phyloP scores from a whole-genome alignment of 495 filamentous ascomycete species.

The Penicillium soppii region DNA sequence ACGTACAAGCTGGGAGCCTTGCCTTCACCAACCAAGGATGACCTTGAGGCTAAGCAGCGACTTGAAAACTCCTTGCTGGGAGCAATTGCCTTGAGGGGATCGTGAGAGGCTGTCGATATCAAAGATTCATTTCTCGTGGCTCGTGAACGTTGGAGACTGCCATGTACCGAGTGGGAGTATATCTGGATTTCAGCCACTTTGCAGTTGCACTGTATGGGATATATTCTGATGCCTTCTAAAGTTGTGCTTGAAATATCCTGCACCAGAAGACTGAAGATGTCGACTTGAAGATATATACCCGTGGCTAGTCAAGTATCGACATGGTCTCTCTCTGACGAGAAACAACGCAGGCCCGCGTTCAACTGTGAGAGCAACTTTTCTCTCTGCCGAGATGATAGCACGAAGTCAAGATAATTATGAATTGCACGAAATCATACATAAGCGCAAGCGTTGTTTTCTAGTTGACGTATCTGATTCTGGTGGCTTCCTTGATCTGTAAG shows the following conservation, averaged over 20 bases:
- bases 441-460: neutral
- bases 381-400: neutral
- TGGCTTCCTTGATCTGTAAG: neutral
- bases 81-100: conserved; percentile 70
- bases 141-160: too few species aligned
- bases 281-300: neutral
- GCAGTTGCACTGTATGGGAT: too few species aligned
- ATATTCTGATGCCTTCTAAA: neutral
- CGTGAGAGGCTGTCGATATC: conserved; percentile 25
- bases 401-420: neutral
- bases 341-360: neutral
- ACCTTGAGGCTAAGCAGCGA: conserved; percentile 39
- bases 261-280: neutral
- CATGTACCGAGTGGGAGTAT: too few species aligned
- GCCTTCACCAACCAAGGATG: conserved; percentile 31
- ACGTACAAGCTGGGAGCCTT: conserved; percentile 73
- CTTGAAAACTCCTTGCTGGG: conserved; percentile 65
- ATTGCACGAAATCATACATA: neutral
- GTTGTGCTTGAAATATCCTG: too few species aligned
- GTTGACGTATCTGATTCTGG: neutral
- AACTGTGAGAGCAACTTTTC: neutral
- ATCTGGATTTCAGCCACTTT: too few species aligned
- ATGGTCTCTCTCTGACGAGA: neutral
- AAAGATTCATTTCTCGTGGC: neutral
- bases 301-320: neutral